These are phyloP conservation scores for Baorangia bicolor DNA, from an alignment of 768 basidiomycete genomes.

Conservation along the genomic window DNA sequence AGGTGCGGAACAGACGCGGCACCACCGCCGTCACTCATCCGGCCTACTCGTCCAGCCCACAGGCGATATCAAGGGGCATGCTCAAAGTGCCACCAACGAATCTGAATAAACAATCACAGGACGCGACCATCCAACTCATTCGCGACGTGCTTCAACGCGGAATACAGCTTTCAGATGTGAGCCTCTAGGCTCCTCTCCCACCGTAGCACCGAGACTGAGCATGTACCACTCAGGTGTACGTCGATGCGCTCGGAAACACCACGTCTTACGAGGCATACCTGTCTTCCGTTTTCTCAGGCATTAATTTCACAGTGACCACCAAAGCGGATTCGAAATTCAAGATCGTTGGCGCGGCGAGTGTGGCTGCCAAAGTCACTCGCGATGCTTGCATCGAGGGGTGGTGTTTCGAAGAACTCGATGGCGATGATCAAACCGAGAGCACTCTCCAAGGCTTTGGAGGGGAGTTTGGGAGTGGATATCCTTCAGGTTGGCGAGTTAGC, in stretches of 20 bases:
- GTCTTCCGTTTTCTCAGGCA: slow-evolving; percentile 75
- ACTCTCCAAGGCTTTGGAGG: slow-evolving; percentile 29
- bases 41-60: slow-evolving; percentile 56
- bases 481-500: slow-evolving; percentile 57
- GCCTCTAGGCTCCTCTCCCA: slow-evolving; percentile 4
- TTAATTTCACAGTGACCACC: slow-evolving; percentile 82
- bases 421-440: slow-evolving; percentile 6
- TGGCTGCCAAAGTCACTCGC: slow-evolving; percentile 96
- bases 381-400: slow-evolving; percentile 88
- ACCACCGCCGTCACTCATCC: slow-evolving; percentile 1
- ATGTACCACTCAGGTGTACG: slow-evolving; percentile 64
- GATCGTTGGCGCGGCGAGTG: slow-evolving; percentile 95
- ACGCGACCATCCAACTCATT: slow-evolving; percentile 89
- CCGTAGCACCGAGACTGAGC: not conserved
- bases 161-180: slow-evolving; percentile 75
- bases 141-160: slow-evolving; percentile 80
- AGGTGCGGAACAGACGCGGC: slow-evolving; percentile 38
- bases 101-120: slow-evolving; percentile 83
- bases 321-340: slow-evolving; percentile 98
- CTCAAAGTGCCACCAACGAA: slow-evolving; percentile 79
- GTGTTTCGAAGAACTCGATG: slow-evolving; percentile 66
- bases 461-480: slow-evolving; percentile 83
- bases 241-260: slow-evolving; percentile 91
- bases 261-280: slow-evolving; percentile 84
- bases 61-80: slow-evolving; percentile 92